Conservation (phyloP, 352 stramenopile genomes). For the Pythium aristosporum region DNA sequence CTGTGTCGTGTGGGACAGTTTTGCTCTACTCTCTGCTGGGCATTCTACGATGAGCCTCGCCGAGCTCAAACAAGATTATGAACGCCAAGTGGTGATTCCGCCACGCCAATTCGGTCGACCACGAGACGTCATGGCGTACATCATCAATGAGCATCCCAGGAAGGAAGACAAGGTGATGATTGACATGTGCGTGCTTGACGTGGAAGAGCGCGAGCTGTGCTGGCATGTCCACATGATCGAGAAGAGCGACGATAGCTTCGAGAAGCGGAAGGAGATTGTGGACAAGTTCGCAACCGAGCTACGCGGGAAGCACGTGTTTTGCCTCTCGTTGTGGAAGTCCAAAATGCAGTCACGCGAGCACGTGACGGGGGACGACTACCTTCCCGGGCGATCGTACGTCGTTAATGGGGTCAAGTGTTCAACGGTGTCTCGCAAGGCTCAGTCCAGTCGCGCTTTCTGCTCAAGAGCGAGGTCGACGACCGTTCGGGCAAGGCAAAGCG, state of each 20-base stretch:
- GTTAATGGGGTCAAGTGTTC: background rate
- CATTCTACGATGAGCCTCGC: constrained; percentile 14
- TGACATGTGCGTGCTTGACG: too few relatives aligned
- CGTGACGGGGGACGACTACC: constrained; percentile 6
- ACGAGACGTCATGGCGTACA: background rate
- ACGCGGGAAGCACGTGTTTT: constrained; percentile 6
- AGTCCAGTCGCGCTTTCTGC: background rate
- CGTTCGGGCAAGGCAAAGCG: background rate
- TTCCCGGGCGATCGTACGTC: background rate
- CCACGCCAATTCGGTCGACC: background rate
- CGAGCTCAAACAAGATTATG: constrained; percentile 6
- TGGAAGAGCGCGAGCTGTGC: too few relatives aligned
- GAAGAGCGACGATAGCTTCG: constrained; percentile 5
- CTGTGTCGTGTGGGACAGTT: too few relatives aligned
- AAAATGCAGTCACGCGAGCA: constrained; percentile 10
- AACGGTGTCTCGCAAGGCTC: constrained; percentile 2
- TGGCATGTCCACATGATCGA: background rate
- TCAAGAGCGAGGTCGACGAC: background rate
- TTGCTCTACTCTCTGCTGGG: background rate
- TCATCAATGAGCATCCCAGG: background rate
- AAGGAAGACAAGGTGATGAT: constrained; percentile 1
- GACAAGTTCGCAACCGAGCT: background rate
- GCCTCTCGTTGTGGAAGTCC: constrained; percentile 12
- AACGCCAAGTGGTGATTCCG: background rate
- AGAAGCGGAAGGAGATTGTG: background rate